A percentile compares a stretch with the other conserved stretches of the same genome.
phyloP scores from a whole-genome alignment of 2,329 filamentous ascomycete species.

The Phoma herbarum region DNA sequence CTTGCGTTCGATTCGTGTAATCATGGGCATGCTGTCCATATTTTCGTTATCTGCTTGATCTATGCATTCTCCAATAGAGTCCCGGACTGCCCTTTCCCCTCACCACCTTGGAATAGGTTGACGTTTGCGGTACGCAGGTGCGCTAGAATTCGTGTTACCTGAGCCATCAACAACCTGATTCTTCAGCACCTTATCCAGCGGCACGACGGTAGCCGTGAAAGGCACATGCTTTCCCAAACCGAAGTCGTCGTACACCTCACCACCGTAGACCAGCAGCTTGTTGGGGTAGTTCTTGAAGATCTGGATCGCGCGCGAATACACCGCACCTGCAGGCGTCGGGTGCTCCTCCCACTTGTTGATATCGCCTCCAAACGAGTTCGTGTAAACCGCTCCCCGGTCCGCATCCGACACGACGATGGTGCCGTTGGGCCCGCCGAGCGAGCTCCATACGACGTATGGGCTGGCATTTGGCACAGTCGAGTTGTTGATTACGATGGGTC shows the following conservation, averaged over 20 bases:
- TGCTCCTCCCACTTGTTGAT: background rate
- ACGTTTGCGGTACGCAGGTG: background rate
- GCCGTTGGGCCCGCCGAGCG: conserved; percentile 32
- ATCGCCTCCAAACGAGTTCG: background rate
- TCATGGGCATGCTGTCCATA: background rate
- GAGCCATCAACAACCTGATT: background rate
- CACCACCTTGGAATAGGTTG: background rate
- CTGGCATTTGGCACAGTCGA: conserved; percentile 29
- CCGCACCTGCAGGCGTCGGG: background rate
- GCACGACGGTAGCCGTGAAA: background rate
- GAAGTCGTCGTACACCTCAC: background rate
- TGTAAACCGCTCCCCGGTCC: background rate
- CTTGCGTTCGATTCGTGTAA: background rate
- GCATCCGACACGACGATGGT: conserved; percentile 6
- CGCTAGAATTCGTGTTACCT: background rate
- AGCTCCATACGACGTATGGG: conserved; percentile 36
- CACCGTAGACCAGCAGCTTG: background rate
- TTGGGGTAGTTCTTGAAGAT: background rate
- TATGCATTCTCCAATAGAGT: no score
- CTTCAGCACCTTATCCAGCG: background rate
- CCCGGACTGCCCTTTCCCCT: background rate
- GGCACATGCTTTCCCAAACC: background rate
- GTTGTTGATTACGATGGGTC: conserved; percentile 31
- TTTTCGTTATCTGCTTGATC: no score
- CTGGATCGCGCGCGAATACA: background rate